Base-by-base conservation (phyloP, 345 rosid species). In the Aegle marmelos region DNA sequence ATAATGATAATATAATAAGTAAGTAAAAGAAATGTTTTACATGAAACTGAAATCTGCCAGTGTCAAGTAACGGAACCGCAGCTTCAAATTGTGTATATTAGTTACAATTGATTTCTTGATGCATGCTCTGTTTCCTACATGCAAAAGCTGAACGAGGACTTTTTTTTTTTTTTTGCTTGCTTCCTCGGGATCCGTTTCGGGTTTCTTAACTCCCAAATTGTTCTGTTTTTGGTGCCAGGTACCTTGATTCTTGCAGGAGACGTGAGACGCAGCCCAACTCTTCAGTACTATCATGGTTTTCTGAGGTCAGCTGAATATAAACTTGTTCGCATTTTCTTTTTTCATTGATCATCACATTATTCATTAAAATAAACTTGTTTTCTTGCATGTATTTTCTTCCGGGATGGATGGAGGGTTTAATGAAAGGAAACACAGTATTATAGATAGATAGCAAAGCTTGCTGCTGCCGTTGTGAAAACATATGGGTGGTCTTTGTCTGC, bases 201-300 rank as follows among this genome's bases (percentile, higher is more conserved):
- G 39, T 79, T 41, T 24, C 16, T 21, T 68, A 22, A 28, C 9
- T 36, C 24, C 33, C 16, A 45, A 25, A 21, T 64, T 68, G 39
- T 68, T 48, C 33, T 77, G 39, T 57, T 48, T 54, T 60, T 31
- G 68, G 68, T 81, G 73, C 65, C 50, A 89, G 92, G 82, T 89
- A 87, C 58, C 72, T 76, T 58, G 79, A 81, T 78, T 87, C 79
- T 72, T 89, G 92, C 81, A 80, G 71, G 77, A 84, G 58, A 80
- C 89, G 79, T 61, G 78, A 66, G 2, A 83, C 72, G 76, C 79
- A 9, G 31, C 89, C 88, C 36, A 89, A 83, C 53, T 62, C 83
- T 62, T 72, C 75, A 14, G 81, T 85, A 17, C 14, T 81, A 28
- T 82, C 87, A 10, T 89, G 87, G 84, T 81, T 89, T 77, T 77